Evolutionary conservation across 306 rosid species (phyloP).

Genomic region (Rosa lucieae): DNA sequence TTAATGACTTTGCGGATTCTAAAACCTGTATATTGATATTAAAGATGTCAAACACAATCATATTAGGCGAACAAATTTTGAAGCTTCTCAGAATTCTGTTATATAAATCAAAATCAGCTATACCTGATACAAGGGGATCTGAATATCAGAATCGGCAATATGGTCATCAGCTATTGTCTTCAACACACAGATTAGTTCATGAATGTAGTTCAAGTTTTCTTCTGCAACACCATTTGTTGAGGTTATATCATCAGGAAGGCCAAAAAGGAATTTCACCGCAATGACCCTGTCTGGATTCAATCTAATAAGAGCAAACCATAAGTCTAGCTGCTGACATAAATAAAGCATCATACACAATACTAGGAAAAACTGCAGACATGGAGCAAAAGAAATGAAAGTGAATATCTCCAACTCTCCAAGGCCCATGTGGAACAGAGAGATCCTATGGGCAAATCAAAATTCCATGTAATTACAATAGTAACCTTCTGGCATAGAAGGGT

Average conservation of each 20-base stretch:
- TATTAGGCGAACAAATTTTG: slow-evolving; percentile 25
- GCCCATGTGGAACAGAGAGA: neutral
- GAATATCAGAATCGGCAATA: slow-evolving; percentile 47
- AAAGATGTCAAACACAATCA: slow-evolving; percentile 15
- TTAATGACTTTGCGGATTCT: slow-evolving; percentile 57
- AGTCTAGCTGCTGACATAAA: slow-evolving; percentile 24
- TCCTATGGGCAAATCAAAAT: neutral
- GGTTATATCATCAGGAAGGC: slow-evolving; percentile 55
- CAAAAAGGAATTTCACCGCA: slow-evolving; percentile 74
- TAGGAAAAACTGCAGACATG: neutral
- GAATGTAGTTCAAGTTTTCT: slow-evolving; percentile 58
- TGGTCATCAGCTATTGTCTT: slow-evolving; percentile 45
- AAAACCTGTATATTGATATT: slow-evolving; percentile 55
- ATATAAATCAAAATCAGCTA: slow-evolving; percentile 17
- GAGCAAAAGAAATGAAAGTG: neutral
- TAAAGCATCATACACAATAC: neutral
- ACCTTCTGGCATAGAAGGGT: neutral
- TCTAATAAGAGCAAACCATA: slow-evolving; percentile 54
- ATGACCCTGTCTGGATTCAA: slow-evolving; percentile 69
- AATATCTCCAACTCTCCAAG: neutral
- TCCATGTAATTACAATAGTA: neutral
- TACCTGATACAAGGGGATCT: slow-evolving; percentile 62
- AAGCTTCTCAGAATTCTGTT: slow-evolving; percentile 11
- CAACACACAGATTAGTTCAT: slow-evolving; percentile 53
- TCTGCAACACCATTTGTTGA: slow-evolving; percentile 55